Base-by-base conservation (phyloP, 352 stramenopile species). In the Globisporangium camurandrum region DNA sequence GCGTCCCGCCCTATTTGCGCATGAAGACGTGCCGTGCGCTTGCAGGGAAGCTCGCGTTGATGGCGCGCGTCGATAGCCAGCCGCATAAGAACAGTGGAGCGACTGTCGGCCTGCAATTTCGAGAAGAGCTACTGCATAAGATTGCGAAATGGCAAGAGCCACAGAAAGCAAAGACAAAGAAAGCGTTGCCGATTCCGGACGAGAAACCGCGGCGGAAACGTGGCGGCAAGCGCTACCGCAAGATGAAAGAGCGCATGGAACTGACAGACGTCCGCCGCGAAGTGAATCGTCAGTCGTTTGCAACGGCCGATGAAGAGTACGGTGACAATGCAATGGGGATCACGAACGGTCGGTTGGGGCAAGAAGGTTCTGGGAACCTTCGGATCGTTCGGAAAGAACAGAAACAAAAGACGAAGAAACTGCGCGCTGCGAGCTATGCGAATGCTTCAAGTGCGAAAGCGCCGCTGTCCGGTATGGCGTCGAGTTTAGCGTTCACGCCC, bases 281-380 rank as follows among this genome's bases (percentile, higher is more conserved):
- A 71, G 82, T 96, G 38, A 99, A 99, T 51, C 95, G 93, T 12
- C 79, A 98, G 57, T 88, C 86, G 17, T 99, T 99, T 53, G 94
- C 78, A 7, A 84, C 90, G 19, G 75, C 88, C 43, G 88, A 95
- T 53, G 82, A 92, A 52, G 96, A 99, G 65, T 99, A 99, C 60
- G 96, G 95, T 12, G 97, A 99, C 65, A 97, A 98, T 52, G 94
- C 93, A 20, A 99, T 99, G 96, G 97, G 96, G n/a, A 78, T 98
- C 37, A 96, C 93, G 4, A 62, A 86, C 27, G 96, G 96, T 16
- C 84, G 97, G 8, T 70, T 99, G 14, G 88, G 86, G 10, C 75
- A 85, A 23, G 86, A 95, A 71, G 90, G 86, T 37, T 92, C 80
- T 22, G 91, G 91, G 12, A 86, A 80, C 34, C 68, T 98, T 49